Percentiles rank a stretch among this genome's conserved stretches.
phyloP scores from a whole-genome alignment of 306 rosid genomes.

The Lablab purpureus region DNA sequence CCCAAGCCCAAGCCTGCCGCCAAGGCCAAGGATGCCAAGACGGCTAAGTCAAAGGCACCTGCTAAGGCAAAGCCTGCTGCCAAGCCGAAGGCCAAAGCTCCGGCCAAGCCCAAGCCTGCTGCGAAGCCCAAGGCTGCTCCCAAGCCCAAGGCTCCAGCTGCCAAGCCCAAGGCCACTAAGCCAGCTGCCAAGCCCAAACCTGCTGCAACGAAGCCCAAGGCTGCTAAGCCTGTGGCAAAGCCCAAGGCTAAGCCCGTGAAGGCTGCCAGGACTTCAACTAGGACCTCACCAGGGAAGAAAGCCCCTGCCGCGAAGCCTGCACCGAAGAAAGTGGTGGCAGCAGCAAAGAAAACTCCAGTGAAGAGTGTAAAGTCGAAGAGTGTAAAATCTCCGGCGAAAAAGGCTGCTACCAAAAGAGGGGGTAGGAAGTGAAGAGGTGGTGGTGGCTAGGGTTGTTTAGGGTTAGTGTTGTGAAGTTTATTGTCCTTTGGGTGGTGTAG shows the following conservation, averaged over 20 bases:
- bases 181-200: constrained; percentile 47
- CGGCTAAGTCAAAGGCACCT: background rate
- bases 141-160: background rate
- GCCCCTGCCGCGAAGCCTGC: background rate
- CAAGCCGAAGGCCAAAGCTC: background rate
- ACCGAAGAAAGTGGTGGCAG: background rate
- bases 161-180: constrained; percentile 42
- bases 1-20: background rate
- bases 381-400: constrained; percentile 2
- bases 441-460: background rate
- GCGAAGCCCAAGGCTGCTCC: background rate
- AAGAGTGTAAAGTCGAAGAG: constrained; percentile 21
- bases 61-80: background rate
- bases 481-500: constrained; percentile 24
- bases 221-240: constrained; percentile 48
- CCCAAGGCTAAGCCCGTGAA: constrained; percentile 35
- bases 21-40: background rate
- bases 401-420: background rate
- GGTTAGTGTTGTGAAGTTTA: constrained; percentile 24
- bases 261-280: background rate
- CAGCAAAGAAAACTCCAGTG: background rate
- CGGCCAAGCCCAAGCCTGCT: background rate
- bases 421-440: background rate
- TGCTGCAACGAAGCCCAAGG: constrained; percentile 40
- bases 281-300: constrained; percentile 7